Evolutionary conservation across 768 basidiomycete species (phyloP).

Genomic region (Leucosporidium scottii): DNA sequence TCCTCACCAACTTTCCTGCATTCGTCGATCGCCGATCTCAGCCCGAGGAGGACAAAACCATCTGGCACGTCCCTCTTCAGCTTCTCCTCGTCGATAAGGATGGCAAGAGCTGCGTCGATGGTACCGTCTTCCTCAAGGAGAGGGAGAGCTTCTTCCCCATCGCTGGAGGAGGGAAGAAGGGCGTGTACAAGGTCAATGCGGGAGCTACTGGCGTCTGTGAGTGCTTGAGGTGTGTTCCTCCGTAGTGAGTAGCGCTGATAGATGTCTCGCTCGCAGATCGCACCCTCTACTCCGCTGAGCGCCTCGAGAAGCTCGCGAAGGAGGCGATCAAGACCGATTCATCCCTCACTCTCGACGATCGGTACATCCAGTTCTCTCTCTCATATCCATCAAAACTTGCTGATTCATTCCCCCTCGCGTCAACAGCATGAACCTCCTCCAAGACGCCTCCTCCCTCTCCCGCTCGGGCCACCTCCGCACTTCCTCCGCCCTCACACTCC

Average conservation of each 20-base stretch:
- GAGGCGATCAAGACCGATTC: conserved; percentile 65
- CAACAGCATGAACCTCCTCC: conserved; percentile 63
- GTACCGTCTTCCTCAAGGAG: conserved; percentile 56
- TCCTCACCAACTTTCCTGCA: too few relatives aligned
- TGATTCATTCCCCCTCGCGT: neutral
- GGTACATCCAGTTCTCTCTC: conserved; percentile 37
- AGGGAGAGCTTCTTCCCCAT: conserved; percentile 63
- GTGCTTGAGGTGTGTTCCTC: conserved; percentile 39
- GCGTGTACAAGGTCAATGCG: conserved; percentile 79
- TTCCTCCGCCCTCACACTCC: conserved; percentile 67
- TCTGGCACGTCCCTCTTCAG: conserved; percentile 81
- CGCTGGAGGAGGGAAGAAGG: conserved; percentile 55
- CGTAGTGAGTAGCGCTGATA: neutral
- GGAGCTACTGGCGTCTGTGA: conserved; percentile 77
- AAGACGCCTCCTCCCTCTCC: conserved; percentile 72
- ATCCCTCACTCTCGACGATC: conserved; percentile 71
- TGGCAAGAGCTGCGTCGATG: conserved; percentile 58
- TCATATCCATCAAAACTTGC: neutral
- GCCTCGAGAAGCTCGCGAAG: conserved; percentile 65
- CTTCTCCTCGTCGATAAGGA: conserved; percentile 57
- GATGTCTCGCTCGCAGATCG: conserved; percentile 44
- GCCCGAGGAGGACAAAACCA: conserved; percentile 74
- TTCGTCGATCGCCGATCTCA: too few relatives aligned
- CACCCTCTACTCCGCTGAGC: conserved; percentile 74
- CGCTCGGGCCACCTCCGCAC: conserved; percentile 71